Evolutionary conservation across 1,139 yeast genomes (phyloP).

Genomic region (Scheffersomyces stambukii): DNA sequence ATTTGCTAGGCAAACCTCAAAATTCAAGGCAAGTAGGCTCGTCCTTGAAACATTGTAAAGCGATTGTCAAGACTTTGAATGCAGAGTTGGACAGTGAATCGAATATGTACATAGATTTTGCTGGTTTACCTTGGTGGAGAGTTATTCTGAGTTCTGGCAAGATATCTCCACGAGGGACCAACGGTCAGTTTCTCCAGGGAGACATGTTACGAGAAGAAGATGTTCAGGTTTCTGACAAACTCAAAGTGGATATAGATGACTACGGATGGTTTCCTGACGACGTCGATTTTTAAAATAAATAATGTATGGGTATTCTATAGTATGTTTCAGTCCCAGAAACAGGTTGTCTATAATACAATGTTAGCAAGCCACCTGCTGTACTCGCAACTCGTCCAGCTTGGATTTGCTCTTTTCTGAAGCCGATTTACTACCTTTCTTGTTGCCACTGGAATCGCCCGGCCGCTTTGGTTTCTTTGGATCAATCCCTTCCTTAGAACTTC

Average conservation of each 20-base stretch:
- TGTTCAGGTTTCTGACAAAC: conserved; percentile 32
- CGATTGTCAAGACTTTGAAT: conserved; percentile 21
- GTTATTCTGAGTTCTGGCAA: conserved; percentile 60
- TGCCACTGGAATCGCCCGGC: not conserved
- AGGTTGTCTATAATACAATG: too few species aligned
- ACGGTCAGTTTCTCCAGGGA: conserved; percentile 47
- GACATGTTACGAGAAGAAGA: conserved; percentile 46
- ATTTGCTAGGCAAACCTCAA: conserved; percentile 54
- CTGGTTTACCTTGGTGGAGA: conserved; percentile 76
- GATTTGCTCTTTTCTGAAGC: not conserved
- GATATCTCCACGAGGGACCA: conserved; percentile 49
- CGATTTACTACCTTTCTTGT: not conserved
- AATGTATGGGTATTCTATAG: too few species aligned
- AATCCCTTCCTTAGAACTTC: not conserved
- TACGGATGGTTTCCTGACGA: conserved; percentile 73
- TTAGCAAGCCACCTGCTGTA: too few species aligned
- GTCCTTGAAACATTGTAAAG: conserved; percentile 47
- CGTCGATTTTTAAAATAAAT: conserved; percentile 16
- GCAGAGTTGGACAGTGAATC: conserved; percentile 13
- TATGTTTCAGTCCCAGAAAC: too few species aligned
- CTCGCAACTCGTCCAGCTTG: not conserved
- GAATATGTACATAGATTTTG: conserved; percentile 19
- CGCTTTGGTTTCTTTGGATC: not conserved
- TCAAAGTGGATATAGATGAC: conserved; percentile 37
- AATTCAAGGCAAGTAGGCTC: conserved; percentile 74